Percentiles rank a stretch among this genome's conserved stretches.
Conservation (phyloP, 345 rosid genomes). For the Salix udensis region DNA sequence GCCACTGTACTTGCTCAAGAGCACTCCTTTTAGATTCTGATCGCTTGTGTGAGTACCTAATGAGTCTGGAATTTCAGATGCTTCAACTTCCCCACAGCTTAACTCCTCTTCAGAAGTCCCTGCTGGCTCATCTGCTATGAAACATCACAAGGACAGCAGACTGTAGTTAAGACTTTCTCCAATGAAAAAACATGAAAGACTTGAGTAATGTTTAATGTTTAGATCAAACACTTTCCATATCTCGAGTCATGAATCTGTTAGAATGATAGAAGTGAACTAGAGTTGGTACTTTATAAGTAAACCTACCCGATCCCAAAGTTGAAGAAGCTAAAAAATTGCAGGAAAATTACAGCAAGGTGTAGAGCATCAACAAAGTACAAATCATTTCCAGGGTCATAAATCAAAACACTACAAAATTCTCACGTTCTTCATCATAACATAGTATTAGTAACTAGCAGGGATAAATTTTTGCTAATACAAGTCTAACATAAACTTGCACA, state of each 20-base stretch:
- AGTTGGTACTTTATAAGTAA: background rate
- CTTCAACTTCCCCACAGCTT: slow-evolving; percentile 43
- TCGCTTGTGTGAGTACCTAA: background rate
- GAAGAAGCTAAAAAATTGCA: background rate
- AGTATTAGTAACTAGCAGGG: background rate
- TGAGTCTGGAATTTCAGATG: slow-evolving; percentile 29
- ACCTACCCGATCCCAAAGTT: background rate
- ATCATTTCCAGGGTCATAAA: background rate
- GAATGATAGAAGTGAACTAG: background rate
- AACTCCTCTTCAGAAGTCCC: slow-evolving; percentile 46
- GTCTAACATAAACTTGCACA: background rate
- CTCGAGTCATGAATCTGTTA: background rate
- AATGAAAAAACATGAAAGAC: background rate
- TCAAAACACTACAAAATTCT: background rate
- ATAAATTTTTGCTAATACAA: background rate
- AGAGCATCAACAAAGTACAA: background rate
- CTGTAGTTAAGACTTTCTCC: background rate
- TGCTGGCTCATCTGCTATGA: slow-evolving; percentile 38
- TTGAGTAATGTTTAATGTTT: background rate
- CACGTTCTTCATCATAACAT: background rate
- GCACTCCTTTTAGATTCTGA: slow-evolving; percentile 44
- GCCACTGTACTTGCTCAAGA: slow-evolving; percentile 55
- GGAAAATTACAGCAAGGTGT: background rate
- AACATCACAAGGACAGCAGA: background rate
- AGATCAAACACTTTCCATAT: background rate